Base-by-base conservation (phyloP, 1,284 basidiomycete species). In the Ceratorhiza oryzae-sativae region DNA sequence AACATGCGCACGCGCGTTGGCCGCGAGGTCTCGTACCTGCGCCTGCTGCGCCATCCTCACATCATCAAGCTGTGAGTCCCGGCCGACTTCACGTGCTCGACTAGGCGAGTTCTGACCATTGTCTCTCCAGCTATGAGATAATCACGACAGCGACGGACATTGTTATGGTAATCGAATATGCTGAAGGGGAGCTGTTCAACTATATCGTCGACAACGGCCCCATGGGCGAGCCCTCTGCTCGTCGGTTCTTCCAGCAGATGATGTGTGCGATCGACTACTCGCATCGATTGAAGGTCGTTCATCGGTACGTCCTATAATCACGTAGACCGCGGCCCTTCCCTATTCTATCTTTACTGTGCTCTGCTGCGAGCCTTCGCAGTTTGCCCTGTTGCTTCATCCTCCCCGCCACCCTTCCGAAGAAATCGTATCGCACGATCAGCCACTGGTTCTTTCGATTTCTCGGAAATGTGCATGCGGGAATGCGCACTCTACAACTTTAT, bases 211-310 rank as follows among this genome's bases (percentile, higher is more conserved):
- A 87, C 18, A 88, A 95, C 74, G 95, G 95, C 23, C 85, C 92
- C 76, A 95, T 97, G 91, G 83, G 88, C 46, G 95, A 97, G 79
- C 83, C 86, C 39, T 90, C 90, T 76, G 94, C 94, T 0, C 87
- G 95, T 15, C 86, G 90, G 20, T 97, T 97, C 86, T 97, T 97
- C 83, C 95, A 97, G 79, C 95, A 97, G 79, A 92, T 98, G 81
- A 95, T 97, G 76, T 93, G 92, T 34, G 95, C 94, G 1, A 94
- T 98, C 79, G 94, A 97, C 79, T 97, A 97, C 83, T 95, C 93
- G 76, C 95, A 98, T 82, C 85, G 90, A 62, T 88, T 95, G 78
- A 95, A 95, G 82, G 97, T 98, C 79, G 95, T 97, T 0, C 95
- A 98, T 82, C 90, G 63, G 63, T 67, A 55, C 18, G 63, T 67